phyloP scores from a whole-genome alignment of 495 filamentous ascomycete genomes.

The Saxophila tyrrhenica region DNA sequence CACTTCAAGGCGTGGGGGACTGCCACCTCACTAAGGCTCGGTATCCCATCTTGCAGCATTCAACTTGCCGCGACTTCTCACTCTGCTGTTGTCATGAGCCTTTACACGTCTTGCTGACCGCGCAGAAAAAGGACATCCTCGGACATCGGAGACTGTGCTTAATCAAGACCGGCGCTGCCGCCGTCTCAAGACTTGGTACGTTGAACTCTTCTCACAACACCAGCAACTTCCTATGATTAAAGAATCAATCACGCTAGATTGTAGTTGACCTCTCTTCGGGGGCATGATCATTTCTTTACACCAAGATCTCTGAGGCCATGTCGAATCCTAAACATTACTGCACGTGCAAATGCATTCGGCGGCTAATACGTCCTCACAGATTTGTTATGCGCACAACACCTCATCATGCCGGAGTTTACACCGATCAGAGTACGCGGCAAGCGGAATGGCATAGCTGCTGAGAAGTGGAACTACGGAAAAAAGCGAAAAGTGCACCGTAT shows the following conservation, averaged over 20 bases:
- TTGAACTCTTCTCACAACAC: too few relatives aligned
- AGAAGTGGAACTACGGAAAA: slow-evolving; percentile 14
- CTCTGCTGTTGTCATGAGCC: too few relatives aligned
- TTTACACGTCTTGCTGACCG: too few relatives aligned
- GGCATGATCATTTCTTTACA: slow-evolving; percentile 8
- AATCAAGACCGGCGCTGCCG: too few relatives aligned
- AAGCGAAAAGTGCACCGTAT: background rate
- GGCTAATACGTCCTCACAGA: background rate
- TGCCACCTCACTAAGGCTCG: too few relatives aligned
- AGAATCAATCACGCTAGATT: slow-evolving; percentile 12
- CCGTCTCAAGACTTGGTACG: too few relatives aligned
- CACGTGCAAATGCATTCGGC: background rate
- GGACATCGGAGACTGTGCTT: too few relatives aligned
- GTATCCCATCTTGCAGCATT: too few relatives aligned
- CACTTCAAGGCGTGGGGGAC: too few relatives aligned
- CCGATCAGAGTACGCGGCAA: slow-evolving; percentile 15
- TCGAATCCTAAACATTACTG: background rate
- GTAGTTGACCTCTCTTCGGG: slow-evolving; percentile 4
- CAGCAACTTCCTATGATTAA: slow-evolving; percentile 15
- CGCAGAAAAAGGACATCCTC: too few relatives aligned
- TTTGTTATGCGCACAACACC: background rate
- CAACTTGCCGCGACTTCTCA: too few relatives aligned
- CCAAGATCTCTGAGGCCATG: slow-evolving; percentile 19
- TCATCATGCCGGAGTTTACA: background rate
- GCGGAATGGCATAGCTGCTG: slow-evolving; percentile 4